Percentiles rank a stretch among this genome's conserved stretches.
Conservation (phyloP, 2,329 filamentous ascomycete species). For the Hymenoscyphus repandus region DNA sequence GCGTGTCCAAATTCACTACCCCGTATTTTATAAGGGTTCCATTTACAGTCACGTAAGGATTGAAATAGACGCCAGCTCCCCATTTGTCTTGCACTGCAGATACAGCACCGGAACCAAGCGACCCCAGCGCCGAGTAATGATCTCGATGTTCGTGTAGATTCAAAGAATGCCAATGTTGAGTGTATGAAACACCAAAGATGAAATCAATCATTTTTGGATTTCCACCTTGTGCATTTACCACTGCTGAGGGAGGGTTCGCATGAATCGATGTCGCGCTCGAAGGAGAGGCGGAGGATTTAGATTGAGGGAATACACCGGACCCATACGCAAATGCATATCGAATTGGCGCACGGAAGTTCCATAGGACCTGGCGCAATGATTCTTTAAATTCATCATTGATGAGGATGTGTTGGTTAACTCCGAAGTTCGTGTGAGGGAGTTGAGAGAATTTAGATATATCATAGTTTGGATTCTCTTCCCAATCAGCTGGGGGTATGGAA, state of each 20-base stretch:
- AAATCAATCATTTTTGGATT: constrained; percentile 97
- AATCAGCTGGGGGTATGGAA: constrained; percentile 36
- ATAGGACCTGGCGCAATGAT: constrained; percentile 77
- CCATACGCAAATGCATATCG: constrained; percentile 97
- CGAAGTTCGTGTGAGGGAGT: constrained; percentile 75
- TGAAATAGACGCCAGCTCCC: constrained; percentile 96
- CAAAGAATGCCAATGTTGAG: constrained; percentile 93
- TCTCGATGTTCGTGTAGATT: constrained; percentile 84
- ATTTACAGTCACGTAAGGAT: constrained; percentile 90
- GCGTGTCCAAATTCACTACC: constrained; percentile 87
- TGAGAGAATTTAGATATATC: constrained; percentile 70
- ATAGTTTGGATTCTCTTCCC: constrained; percentile 71
- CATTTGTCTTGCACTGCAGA: constrained; percentile 80
- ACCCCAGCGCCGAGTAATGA: constrained; percentile 85
- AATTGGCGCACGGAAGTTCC: constrained; percentile 89
- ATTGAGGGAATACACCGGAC: constrained; percentile 90
- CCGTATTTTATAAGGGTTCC: constrained; percentile 97
- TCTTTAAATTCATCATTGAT: constrained; percentile 97
- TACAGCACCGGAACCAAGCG: constrained; percentile 78
- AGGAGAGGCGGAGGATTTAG: constrained; percentile 44
- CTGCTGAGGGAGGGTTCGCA: constrained; percentile 72
- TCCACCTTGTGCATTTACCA: constrained; percentile 79
- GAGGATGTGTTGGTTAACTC: constrained; percentile 92
- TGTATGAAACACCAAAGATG: constrained; percentile 91
- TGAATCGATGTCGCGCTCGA: constrained; percentile 62